Evolutionary conservation across 192 early-diverging fungal genomes (phyloP).

Genomic region (Coemansia sp.): DNA sequence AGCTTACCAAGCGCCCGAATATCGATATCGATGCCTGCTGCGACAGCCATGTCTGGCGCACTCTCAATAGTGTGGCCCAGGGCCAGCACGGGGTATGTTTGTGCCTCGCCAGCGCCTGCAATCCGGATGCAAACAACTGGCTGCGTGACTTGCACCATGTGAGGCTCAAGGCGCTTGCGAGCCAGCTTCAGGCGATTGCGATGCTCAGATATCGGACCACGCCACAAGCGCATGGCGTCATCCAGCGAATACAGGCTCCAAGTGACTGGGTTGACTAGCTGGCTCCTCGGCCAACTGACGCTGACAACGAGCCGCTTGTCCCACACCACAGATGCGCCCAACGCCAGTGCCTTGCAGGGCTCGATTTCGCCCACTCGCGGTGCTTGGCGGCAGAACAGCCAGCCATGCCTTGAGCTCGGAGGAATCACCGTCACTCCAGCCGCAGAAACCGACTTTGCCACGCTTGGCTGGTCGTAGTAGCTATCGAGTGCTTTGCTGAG

Average conservation of each 20-base stretch:
- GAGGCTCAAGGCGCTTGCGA: slow-evolving; percentile 1
- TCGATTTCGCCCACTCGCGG: slow-evolving; percentile 25
- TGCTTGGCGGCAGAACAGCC: slow-evolving; percentile 42
- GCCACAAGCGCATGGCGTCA: slow-evolving; percentile 18
- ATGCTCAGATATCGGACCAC: slow-evolving; percentile 14
- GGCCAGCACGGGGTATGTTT: slow-evolving; percentile 15
- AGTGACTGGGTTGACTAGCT: neutral
- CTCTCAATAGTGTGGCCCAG: slow-evolving; percentile 16
- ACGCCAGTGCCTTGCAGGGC: neutral
- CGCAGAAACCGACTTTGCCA: neutral
- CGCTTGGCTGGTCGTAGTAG: neutral
- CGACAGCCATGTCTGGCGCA: neutral
- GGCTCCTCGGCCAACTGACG: neutral
- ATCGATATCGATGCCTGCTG: neutral
- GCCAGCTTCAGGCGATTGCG: slow-evolving; percentile 4
- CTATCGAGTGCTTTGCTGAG: slow-evolving; percentile 16
- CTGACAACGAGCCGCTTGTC: slow-evolving; percentile 26
- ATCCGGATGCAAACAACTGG: slow-evolving; percentile 24
- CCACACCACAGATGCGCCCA: slow-evolving; percentile 30
- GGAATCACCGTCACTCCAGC: slow-evolving; percentile 32
- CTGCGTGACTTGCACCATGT: slow-evolving; percentile 18
- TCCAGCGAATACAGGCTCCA: slow-evolving; percentile 26
- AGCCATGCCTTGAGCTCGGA: slow-evolving; percentile 20
- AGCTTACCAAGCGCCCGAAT: slow-evolving; percentile 13
- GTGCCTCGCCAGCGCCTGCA: neutral